Evolutionary conservation across 495 filamentous ascomycete genomes (phyloP).

Genomic region (Ramalina intermedia): DNA sequence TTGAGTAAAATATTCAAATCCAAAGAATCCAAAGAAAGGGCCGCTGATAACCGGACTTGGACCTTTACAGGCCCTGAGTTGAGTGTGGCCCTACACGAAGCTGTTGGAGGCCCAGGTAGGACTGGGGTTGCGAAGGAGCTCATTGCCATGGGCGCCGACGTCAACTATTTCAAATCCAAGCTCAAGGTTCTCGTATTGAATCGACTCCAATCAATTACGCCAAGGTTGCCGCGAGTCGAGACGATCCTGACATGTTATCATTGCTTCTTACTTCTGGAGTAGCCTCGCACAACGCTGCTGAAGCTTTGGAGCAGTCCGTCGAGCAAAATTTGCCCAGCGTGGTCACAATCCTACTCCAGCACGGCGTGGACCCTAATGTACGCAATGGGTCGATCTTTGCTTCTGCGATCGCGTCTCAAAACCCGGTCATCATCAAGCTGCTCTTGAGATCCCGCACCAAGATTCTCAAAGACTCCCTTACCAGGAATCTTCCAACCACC

Average conservation of each 20-base stretch:
- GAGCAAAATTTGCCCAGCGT: constrained; percentile 2
- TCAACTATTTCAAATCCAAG: background rate
- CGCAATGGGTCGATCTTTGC: constrained; percentile 3
- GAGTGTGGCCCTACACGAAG: constrained; percentile 2
- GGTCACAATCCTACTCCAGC: constrained; percentile 2
- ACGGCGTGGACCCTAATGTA: constrained; percentile 7
- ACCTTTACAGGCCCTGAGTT: constrained; percentile 2
- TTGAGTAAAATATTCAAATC: constrained; percentile 5
- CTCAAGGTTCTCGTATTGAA: background rate
- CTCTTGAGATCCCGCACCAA: constrained; percentile 4
- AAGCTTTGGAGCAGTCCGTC: constrained; percentile 8
- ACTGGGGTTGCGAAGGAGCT: constrained; percentile 6
- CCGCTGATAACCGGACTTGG: constrained; percentile 2
- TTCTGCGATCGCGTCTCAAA: constrained; percentile 4
- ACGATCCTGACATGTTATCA: constrained; percentile 9
- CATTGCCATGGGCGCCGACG: constrained; percentile 6
- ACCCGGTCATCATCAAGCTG: constrained; percentile 3
- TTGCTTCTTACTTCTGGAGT: constrained; percentile 3
- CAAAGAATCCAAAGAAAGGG: constrained; percentile 3
- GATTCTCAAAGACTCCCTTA: background rate
- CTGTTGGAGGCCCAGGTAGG: background rate
- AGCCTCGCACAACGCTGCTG: background rate
- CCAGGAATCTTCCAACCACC: background rate
- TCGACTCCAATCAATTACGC: background rate
- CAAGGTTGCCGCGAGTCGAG: constrained; percentile 1